phyloP scores from a whole-genome alignment of 257 asterid genomes.

The Fraxinus americana region DNA sequence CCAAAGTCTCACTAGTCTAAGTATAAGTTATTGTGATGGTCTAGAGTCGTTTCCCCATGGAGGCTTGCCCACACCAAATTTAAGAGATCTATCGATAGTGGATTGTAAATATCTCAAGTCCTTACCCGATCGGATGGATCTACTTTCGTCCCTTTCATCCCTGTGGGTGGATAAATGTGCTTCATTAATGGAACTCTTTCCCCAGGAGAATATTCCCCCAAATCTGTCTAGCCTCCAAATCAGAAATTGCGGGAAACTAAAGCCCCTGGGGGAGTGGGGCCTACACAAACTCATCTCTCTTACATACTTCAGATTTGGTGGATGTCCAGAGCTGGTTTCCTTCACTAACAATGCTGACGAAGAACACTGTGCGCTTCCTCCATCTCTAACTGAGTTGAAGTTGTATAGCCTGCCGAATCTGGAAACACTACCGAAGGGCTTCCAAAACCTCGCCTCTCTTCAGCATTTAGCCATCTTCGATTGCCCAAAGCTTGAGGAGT shows the following conservation, averaged over 20 bases:
- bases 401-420: too few species aligned
- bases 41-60: neutral
- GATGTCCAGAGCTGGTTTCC: constrained; percentile 21
- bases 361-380: constrained; percentile 20
- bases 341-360: constrained; percentile 2
- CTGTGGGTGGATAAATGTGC: constrained; percentile 12
- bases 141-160: constrained; percentile 12
- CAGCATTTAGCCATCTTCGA: too few species aligned
- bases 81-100: constrained; percentile 7
- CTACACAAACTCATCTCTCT: too few species aligned
- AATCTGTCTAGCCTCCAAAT: constrained; percentile 1
- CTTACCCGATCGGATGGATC: constrained; percentile 14
- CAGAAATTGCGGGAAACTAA: constrained; percentile 7
- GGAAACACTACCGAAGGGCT: too few species aligned
- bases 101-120: constrained; percentile 9
- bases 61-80: constrained; percentile 16
- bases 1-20: too few species aligned
- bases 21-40: too few species aligned
- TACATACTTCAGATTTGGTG: neutral
- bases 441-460: too few species aligned
- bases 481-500: constrained; percentile 4
- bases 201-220: constrained; percentile 7
- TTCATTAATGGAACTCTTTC: neutral
- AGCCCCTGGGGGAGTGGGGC: constrained; percentile 28
- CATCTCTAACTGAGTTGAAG: too few species aligned